Evolutionary conservation across 352 stramenopile species (phyloP).

Genomic region (Phytopythium boreale): DNA sequence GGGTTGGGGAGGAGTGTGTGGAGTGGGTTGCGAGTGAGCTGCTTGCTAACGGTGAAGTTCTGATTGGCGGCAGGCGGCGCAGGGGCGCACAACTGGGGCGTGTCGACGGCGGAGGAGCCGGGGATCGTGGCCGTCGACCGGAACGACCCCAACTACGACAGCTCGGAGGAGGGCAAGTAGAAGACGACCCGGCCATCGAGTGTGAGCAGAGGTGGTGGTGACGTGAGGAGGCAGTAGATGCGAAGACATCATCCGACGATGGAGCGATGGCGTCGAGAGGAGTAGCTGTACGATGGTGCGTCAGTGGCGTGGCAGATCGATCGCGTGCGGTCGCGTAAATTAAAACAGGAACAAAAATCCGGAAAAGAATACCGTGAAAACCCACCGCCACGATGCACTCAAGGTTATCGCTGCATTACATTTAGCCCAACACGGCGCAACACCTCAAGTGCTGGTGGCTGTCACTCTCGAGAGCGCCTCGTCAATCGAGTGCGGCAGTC

Average conservation of each 20-base stretch:
- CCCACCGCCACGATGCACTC: not conserved
- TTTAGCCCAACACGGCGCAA: no score
- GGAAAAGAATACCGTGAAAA: not conserved
- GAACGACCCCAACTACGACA: slow-evolving; percentile 79
- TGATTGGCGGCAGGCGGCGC: slow-evolving; percentile 46
- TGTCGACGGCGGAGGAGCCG: slow-evolving; percentile 35
- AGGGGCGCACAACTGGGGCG: slow-evolving; percentile 80
- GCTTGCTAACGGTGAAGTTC: slow-evolving; percentile 1
- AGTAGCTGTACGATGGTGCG: not conserved
- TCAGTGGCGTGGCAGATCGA: not conserved
- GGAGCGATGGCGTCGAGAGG: not conserved
- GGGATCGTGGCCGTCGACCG: slow-evolving; percentile 49
- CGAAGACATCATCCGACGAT: not conserved
- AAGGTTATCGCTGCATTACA: not conserved
- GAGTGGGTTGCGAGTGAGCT: not conserved
- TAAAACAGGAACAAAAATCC: not conserved
- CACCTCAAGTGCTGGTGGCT: no score
- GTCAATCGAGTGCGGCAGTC: no score
- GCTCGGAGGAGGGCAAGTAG: slow-evolving; percentile 32
- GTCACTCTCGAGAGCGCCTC: no score
- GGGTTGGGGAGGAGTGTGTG: not conserved
- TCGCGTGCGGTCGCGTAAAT: not conserved
- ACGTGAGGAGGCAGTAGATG: no score
- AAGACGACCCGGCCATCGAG: not conserved
- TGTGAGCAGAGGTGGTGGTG: not conserved